Evolutionary conservation across 2,329 filamentous ascomycete genomes (phyloP).

Genomic region (Cercospora sesami): DNA sequence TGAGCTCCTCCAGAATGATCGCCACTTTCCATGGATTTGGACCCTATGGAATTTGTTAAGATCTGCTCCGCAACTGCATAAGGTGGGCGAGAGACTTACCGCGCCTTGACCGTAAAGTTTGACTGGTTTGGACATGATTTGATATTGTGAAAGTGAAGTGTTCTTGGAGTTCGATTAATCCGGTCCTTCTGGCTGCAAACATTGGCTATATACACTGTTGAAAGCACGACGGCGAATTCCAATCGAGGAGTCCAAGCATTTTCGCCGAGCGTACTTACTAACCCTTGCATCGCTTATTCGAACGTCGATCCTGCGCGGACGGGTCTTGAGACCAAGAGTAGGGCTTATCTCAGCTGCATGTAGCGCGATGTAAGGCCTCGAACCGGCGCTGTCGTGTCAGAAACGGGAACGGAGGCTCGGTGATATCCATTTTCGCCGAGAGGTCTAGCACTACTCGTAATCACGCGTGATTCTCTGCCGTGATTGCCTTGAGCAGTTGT

Average conservation of each 20-base stretch:
- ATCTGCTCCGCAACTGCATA: not conserved
- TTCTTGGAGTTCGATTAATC: not conserved
- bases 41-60: constrained; percentile 24
- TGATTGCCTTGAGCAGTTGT: not conserved
- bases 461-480: not conserved
- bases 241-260: not conserved
- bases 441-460: not conserved
- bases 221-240: not conserved
- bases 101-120: constrained; percentile 34
- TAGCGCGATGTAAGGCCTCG: not conserved
- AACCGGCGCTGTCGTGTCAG: not conserved
- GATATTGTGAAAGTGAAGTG: not conserved
- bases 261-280: not conserved
- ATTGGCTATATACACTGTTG: not conserved
- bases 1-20: constrained; percentile 49
- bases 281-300: not conserved
- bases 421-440: not conserved
- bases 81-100: not conserved
- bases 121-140: constrained; percentile 31
- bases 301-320: not conserved
- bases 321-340: not conserved
- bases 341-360: not conserved
- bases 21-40: constrained; percentile 50
- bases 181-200: not conserved
- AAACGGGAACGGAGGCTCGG: not conserved